These are phyloP conservation scores for Diplodia mutila DNA, from an alignment of 2,329 filamentous ascomycete genomes.

Conservation along the genomic window DNA sequence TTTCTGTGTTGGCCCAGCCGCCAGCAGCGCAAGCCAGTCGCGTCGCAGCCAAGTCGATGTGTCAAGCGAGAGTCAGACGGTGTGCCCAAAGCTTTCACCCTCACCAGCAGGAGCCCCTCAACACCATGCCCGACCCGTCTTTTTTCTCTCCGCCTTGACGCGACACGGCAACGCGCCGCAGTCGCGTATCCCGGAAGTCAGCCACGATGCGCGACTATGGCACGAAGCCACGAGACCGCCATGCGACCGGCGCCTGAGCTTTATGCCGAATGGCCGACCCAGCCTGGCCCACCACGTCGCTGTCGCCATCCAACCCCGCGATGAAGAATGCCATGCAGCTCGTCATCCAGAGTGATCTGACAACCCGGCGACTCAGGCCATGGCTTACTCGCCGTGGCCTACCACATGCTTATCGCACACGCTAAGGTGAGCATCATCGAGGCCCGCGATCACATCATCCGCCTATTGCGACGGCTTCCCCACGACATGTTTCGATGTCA, in stretches of 20 bases:
- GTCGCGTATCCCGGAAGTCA: background rate
- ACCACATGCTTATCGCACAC: background rate
- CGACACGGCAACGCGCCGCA: background rate
- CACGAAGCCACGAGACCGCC: background rate
- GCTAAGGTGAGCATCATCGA: constrained; percentile 21
- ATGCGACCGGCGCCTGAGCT: background rate
- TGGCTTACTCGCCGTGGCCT: background rate
- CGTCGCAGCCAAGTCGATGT: background rate
- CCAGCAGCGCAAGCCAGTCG: background rate
- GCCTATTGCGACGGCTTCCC: constrained; percentile 6
- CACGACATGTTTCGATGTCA: background rate
- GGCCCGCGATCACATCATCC: constrained; percentile 22
- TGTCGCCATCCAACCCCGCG: constrained; percentile 5
- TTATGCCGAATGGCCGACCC: background rate
- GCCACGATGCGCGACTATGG: background rate
- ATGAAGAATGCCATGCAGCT: constrained; percentile 13
- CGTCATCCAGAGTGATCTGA: background rate
- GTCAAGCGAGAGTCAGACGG: background rate
- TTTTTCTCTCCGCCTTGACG: background rate
- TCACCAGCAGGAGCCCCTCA: background rate
- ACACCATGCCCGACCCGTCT: background rate
- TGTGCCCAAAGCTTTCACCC: background rate
- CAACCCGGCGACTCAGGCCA: background rate
- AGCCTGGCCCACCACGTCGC: background rate
- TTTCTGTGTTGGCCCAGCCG: background rate